Evolutionary conservation across 768 basidiomycete genomes (phyloP), one percentile per base, ranked within the genome.

Genomic region (Xerocomellus dryophilus): DNA sequence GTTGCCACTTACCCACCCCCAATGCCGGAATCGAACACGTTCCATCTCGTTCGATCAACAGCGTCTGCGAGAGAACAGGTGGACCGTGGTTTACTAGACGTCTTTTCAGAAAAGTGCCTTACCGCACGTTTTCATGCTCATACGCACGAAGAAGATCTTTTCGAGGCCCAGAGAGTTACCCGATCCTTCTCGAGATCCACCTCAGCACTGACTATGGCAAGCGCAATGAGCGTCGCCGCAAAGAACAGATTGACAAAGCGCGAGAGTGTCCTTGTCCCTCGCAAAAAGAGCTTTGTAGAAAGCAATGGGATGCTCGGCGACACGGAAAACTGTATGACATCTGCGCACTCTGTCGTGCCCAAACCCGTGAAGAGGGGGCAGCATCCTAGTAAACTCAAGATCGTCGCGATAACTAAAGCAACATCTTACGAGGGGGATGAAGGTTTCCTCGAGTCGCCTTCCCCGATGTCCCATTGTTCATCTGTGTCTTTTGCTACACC

Each of bases 41-140:
- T 88, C 38, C 76, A 86, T 59, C 80, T 89, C 50, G 80, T 83
- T 34, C 85, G 90, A 15, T 80, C 83, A 15, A 84, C 88, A 17
- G 73, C 81, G 10, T 72, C 80, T 39, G 82, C 84, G 32, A 84
- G 91, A 43, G 76, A 78, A 27, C 80, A 82, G 38, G 84, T 92
- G 47, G 93, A 96, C 62, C 81, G 86, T 41, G 84, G 84, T 11
- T 73, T 98, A 17, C 78, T 81, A 43, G 94, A 96, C 63, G 83
- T 97, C 53, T 83, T 88, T 61, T 93, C 92, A 11, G 83, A 86
- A 54, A 75, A 77, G 21, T 88, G 88, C 58, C 70, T 86, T 25
- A 77, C 81, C 3, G 88, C 86, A 15, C 81, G 94, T 40, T 80
- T 78, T 43, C 78, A 86, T 49, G 85, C 86, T 8, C 79, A 75